phyloP scores from a whole-genome alignment of 2,329 filamentous ascomycete species.

The Catunica adiposa region DNA sequence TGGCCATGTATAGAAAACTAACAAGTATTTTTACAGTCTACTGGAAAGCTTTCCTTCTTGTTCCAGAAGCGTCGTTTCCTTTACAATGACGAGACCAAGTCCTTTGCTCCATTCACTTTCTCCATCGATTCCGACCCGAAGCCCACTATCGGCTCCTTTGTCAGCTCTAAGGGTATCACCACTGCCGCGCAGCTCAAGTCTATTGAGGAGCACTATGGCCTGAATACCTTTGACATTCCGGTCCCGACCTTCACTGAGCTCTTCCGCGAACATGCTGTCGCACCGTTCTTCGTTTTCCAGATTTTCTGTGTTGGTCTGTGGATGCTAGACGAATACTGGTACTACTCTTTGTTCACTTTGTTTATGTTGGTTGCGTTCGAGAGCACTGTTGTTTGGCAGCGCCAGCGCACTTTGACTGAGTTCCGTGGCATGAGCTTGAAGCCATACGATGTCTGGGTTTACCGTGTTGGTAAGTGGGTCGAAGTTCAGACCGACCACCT shows the following conservation, averaged over 20 bases:
- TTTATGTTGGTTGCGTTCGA: slow-evolving; percentile 98
- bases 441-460: slow-evolving; percentile 88
- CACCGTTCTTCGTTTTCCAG: slow-evolving; percentile 98
- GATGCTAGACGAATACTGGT: slow-evolving; percentile 99
- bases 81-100: slow-evolving; percentile 52
- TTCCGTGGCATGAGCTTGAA: slow-evolving; percentile 99
- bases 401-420: slow-evolving; percentile 85
- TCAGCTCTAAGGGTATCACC: slow-evolving; percentile 59
- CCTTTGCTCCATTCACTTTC: slow-evolving; percentile 72
- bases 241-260: slow-evolving; percentile 90
- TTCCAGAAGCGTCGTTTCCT: slow-evolving; percentile 98
- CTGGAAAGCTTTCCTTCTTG: slow-evolving; percentile 70
- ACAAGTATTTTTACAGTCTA: slow-evolving; percentile 30
- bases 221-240: slow-evolving; percentile 93
- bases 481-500: slow-evolving; percentile 83
- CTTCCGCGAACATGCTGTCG: slow-evolving; percentile 95
- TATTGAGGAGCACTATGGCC: slow-evolving; percentile 82
- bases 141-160: slow-evolving; percentile 61
- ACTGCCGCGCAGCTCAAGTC: slow-evolving; percentile 59
- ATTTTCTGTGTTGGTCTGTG: slow-evolving; percentile 95
- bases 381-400: slow-evolving; percentile 97
- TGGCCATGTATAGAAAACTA: background rate
- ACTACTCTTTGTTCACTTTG: slow-evolving; percentile 96
- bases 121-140: slow-evolving; percentile 73
- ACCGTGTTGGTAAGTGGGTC: slow-evolving; percentile 71